Base-by-base conservation (phyloP, 2,329 filamentous ascomycete species). In the Cladorrhinum sp. region DNA sequence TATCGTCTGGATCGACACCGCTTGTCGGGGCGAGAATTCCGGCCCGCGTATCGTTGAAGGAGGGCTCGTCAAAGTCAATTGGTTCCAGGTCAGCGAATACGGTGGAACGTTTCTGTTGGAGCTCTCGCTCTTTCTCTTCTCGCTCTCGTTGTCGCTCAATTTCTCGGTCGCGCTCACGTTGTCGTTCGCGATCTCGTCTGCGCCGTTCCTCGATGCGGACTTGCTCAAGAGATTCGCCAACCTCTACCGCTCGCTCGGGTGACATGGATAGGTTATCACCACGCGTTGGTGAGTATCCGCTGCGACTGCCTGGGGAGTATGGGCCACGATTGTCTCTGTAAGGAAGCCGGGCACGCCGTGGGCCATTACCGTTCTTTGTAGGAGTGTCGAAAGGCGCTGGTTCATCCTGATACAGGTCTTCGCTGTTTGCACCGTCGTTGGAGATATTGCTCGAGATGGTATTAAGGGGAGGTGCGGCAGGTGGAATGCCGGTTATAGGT, bases 261-360 rank as follows among this genome's bases (percentile, higher is more conserved):
- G 67, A 67, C 62, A 66, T 59, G 51, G 57, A 58, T 30, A 67
- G 20, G 23, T 63, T 59, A 48, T 66, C 64, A 3, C 62, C 24
- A 18, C 62, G 54, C 2, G 36, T 60, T 39, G 67, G 64, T 12
- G 66, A 63, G 39, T 66, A 65, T 6, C 52, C 50, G 51, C 54
- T 57, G 33, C 48, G 6, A 51, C 62, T 16, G 30, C 36, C 16
- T 62, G 55, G 18, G 3, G 65, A 60, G 7, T 65, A 69, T 23
- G 66, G 64, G 60, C 59, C 68, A 26, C 67, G 68, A 10, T 64
- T 67, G 56, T 79, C 76, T 20, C 79, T 74, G 60, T 79, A 67
- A 0, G 79, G 72, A n/a, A 79, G 69, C 53, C 72, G 75, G 18
- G 73, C 67, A 23, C 72, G 71, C 57, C 71, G 69, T 36, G 71